These are phyloP conservation scores for Limnomonas spitsbergensis DNA, from an alignment of 139 green algal species.

Conservation along the genomic window DNA sequence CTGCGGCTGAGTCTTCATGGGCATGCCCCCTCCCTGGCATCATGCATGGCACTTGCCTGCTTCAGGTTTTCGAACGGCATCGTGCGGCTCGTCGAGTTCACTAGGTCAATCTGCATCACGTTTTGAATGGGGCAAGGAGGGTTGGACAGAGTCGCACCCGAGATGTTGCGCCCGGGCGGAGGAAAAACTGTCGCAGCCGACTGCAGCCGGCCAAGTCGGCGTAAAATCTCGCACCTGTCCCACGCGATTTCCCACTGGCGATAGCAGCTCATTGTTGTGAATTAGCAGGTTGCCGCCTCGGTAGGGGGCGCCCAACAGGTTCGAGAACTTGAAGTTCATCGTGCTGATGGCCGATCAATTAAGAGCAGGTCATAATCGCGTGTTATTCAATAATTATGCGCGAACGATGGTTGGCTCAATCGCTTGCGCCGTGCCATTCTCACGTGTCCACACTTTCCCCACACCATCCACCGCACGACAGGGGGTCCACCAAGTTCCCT, in stretches of 20 bases:
- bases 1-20: background rate
- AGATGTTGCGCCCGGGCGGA: too few species aligned
- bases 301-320: constrained; percentile 91
- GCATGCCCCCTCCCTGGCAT: constrained; percentile 3
- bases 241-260: constrained; percentile 86
- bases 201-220: background rate
- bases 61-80: constrained; percentile 82
- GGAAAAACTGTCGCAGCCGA: background rate
- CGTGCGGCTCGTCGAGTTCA: constrained; percentile 65
- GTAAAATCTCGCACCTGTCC: constrained; percentile 18
- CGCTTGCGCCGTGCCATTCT: too few species aligned
- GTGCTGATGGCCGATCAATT: too few species aligned
- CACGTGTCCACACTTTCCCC: too few species aligned
- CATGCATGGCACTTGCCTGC: constrained; percentile 35
- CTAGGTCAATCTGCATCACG: constrained; percentile 65
- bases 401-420: too few species aligned
- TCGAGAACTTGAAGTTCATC: constrained; percentile 88
- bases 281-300: constrained; percentile 86
- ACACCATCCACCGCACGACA: too few species aligned
- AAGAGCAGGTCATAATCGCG: too few species aligned
- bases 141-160: background rate
- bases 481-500: too few species aligned
- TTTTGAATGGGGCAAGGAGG: background rate
- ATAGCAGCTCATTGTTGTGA: constrained; percentile 72
- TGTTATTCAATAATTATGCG: too few species aligned